phyloP scores from a whole-genome alignment of 1,284 basidiomycete species.

The Tylopilus sp. region DNA sequence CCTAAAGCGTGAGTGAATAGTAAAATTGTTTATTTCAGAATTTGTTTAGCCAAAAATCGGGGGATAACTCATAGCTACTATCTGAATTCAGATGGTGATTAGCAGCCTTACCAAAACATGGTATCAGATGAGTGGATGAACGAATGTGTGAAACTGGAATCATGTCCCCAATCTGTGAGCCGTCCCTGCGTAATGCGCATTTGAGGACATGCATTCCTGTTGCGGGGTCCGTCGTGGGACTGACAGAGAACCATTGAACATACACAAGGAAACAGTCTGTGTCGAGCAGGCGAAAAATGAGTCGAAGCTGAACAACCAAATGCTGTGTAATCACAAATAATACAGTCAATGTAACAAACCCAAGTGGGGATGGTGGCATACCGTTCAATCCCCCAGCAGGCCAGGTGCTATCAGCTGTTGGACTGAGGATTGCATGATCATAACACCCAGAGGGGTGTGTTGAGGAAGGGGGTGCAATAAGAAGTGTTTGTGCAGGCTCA shows the following conservation, averaged over 20 bases:
- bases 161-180: too few species aligned
- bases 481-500: not conserved
- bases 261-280: not conserved
- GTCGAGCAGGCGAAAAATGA: not conserved
- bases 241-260: not conserved
- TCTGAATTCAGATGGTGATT: not conserved
- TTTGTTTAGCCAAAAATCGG: too few species aligned
- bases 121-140: not conserved
- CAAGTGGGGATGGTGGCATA: not conserved
- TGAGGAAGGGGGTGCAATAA: not conserved
- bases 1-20: conserved; percentile 1
- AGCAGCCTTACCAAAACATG: not conserved
- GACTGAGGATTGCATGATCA: not conserved
- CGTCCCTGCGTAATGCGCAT: not conserved
- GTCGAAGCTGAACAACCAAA: not conserved
- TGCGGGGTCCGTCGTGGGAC: not conserved
- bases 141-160: not conserved
- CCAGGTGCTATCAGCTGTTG: not conserved
- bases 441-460: not conserved
- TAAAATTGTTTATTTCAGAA: conserved; percentile 1
- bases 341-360: too few species aligned
- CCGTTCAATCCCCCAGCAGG: not conserved
- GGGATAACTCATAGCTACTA: not conserved
- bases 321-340: not conserved
- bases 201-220: not conserved